A percentile compares a stretch with the other conserved stretches of the same genome.
phyloP scores from a whole-genome alignment of 257 asterid genomes.

The Ilex aquifolium region DNA sequence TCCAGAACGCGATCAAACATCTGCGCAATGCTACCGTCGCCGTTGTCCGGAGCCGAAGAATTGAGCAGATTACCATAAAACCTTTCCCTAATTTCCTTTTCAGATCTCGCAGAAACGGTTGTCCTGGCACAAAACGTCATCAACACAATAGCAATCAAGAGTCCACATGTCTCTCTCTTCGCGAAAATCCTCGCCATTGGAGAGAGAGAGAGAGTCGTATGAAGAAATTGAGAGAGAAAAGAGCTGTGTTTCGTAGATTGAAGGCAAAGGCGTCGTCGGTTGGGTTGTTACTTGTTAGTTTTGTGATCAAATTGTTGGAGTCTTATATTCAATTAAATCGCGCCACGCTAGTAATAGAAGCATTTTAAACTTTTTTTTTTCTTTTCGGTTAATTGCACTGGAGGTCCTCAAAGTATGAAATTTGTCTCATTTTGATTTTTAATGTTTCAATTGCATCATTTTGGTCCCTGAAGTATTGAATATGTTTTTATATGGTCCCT shows the following conservation, averaged over 20 bases:
- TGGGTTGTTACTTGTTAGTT: background rate
- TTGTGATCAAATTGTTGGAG: too few species aligned
- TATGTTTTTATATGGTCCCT: too few species aligned
- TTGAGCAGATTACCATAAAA: conserved; percentile 84
- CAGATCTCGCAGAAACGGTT: conserved; percentile 52
- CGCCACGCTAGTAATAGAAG: too few species aligned
- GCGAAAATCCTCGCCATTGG: conserved; percentile 27
- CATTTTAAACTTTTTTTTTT: too few species aligned
- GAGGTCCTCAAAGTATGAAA: too few species aligned
- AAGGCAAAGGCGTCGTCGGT: background rate
- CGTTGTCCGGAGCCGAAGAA: conserved; percentile 50
- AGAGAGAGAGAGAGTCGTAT: background rate
- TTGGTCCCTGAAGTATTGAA: too few species aligned
- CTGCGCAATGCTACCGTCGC: conserved; percentile 73
- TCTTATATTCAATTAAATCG: too few species aligned
- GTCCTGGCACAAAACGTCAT: conserved; percentile 24
- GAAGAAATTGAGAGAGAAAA: background rate
- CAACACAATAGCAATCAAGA: conserved; percentile 21
- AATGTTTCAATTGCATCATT: too few species aligned
- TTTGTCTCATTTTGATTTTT: too few species aligned
- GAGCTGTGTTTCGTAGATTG: background rate
- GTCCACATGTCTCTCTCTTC: conserved; percentile 20
- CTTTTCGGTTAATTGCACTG: too few species aligned
- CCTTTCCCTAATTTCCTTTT: conserved; percentile 67
- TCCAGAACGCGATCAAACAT: conserved; percentile 96